These are phyloP conservation scores for Scutellaria barbata DNA, from an alignment of 257 asterid species.

Conservation along the genomic window DNA sequence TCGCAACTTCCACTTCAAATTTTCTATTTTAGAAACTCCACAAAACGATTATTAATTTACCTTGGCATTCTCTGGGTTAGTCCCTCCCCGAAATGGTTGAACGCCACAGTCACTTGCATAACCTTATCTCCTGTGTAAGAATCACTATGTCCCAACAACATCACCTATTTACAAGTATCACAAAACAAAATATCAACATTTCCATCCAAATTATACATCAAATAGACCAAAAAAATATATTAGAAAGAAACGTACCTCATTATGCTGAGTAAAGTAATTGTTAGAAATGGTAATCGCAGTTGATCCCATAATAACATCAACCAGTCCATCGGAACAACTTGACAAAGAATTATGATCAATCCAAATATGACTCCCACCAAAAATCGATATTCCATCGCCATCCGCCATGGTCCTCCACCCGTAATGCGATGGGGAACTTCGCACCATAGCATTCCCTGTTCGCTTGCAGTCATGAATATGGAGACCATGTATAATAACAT, in stretches of 20 bases:
- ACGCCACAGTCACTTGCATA: conserved; percentile 60
- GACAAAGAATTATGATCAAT: conserved; percentile 81
- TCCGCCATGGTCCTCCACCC: conserved; percentile 93
- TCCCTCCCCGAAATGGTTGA: conserved; percentile 56
- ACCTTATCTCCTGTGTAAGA: conserved; percentile 43
- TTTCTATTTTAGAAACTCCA: too few relatives aligned
- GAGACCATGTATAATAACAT: conserved; percentile 80
- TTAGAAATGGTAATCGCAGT: conserved; percentile 91
- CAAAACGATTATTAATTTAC: conserved; percentile 12
- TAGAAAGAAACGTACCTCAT: conserved; percentile 61
- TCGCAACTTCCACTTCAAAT: too few relatives aligned
- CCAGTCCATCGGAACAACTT: conserved; percentile 82
- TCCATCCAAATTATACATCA: neutral
- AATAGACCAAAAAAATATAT: neutral
- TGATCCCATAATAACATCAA: conserved; percentile 87
- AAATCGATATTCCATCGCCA: conserved; percentile 83
- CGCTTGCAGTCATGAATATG: conserved; percentile 76
- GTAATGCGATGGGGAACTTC: conserved; percentile 71
- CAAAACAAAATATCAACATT: neutral
- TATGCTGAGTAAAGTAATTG: conserved; percentile 81
- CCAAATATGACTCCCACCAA: conserved; percentile 82
- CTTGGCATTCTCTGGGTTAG: conserved; percentile 60
- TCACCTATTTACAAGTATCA: conserved; percentile 36
- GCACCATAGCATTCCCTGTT: conserved; percentile 87
- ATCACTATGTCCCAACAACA: conserved; percentile 53